These are phyloP conservation scores for Knoxia roxburghii DNA, from an alignment of 257 asterid genomes.

Conservation along the genomic window DNA sequence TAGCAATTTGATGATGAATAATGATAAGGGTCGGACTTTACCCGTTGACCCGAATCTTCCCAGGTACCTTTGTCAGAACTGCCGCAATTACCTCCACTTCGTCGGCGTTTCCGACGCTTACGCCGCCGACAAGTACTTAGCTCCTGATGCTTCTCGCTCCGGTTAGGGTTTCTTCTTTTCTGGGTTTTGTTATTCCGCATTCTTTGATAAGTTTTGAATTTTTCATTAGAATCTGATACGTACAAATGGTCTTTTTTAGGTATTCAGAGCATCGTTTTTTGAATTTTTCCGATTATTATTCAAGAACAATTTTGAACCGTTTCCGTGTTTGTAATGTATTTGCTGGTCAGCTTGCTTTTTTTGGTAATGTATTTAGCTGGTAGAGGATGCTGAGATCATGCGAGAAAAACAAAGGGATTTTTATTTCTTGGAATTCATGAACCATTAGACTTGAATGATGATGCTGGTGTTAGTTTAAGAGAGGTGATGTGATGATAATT, in stretches of 20 bases:
- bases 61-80: conserved; percentile 90
- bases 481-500: not conserved
- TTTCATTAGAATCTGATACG: too few species aligned
- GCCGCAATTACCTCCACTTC: conserved; percentile 79
- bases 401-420: too few species aligned
- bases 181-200: not conserved
- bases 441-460: too few species aligned
- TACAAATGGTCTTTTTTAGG: not conserved
- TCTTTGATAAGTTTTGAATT: not conserved
- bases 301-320: not conserved
- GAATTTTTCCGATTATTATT: not conserved
- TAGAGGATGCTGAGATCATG: not conserved
- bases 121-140: conserved; percentile 66
- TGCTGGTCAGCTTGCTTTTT: not conserved
- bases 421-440: not conserved
- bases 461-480: not conserved
- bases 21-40: conserved; percentile 71
- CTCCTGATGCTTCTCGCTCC: conserved; percentile 32
- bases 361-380: not conserved
- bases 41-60: conserved; percentile 93
- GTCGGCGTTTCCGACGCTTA: conserved; percentile 76
- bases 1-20: conserved; percentile 1
- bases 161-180: conserved; percentile 32
- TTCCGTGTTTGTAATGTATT: not conserved
- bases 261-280: not conserved